phyloP scores from a whole-genome alignment of 2,329 filamentous ascomycete genomes.

The Fonsecaea pedrosoi region DNA sequence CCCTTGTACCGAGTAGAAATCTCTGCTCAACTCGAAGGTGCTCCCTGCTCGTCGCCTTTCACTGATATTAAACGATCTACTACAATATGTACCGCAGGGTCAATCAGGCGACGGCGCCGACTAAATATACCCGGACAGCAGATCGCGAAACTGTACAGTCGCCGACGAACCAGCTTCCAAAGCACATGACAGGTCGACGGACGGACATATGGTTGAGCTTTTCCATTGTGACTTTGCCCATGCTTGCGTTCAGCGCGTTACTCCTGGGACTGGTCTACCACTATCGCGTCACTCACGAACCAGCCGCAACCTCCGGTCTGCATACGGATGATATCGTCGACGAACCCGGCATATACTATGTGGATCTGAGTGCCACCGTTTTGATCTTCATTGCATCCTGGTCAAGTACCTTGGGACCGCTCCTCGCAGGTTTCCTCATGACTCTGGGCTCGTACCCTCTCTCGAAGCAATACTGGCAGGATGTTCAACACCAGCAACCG shows the following conservation, averaged over 20 bases:
- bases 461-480: conserved; percentile 23
- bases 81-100: background rate
- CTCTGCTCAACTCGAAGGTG: background rate
- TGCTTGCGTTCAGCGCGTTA: conserved; percentile 9
- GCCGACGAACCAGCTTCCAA: background rate
- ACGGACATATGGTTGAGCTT: conserved; percentile 9
- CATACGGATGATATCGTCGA: background rate
- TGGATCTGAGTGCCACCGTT: conserved; percentile 37
- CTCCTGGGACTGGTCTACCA: conserved; percentile 13
- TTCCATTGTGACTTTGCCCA: conserved; percentile 7
- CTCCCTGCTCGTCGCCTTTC: background rate
- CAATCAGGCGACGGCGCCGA: background rate
- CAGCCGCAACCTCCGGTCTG: background rate
- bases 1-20: background rate
- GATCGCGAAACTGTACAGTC: background rate
- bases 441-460: conserved; percentile 41
- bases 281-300: conserved; percentile 1
- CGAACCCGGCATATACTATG: conserved; percentile 34
- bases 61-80: background rate
- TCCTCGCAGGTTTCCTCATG: conserved; percentile 40
- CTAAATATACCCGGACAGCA: background rate
- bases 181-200: background rate
- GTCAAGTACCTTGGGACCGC: conserved; percentile 40
- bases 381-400: conserved; percentile 40
- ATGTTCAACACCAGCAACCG: conserved; percentile 12